Conservation (phyloP, 148 eudicot genomes). For the Rhododendron ferrugineum region DNA sequence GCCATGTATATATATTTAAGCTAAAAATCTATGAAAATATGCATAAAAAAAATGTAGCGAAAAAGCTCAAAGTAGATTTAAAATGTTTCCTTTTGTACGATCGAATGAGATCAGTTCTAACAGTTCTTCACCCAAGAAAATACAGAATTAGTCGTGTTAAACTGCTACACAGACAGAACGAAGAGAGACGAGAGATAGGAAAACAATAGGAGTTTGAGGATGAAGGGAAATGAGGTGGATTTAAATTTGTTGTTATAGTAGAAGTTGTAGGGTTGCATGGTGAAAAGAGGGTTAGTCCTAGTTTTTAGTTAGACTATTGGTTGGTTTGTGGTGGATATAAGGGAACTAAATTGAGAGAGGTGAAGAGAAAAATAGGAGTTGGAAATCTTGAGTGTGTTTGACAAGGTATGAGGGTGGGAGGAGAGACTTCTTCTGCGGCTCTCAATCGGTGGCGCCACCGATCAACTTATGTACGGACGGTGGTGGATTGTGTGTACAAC, state of each 20-base stretch:
- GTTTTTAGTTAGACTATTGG: constrained; percentile 66
- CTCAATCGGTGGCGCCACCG: constrained; percentile 9
- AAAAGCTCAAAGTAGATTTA: background rate
- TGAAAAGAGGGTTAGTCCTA: constrained; percentile 51
- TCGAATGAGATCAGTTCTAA: background rate
- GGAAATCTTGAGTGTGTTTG: constrained; percentile 44
- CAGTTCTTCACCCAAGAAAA: background rate
- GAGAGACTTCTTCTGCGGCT: constrained; percentile 37
- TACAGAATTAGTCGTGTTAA: background rate
- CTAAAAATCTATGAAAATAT: background rate
- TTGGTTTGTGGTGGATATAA: constrained; percentile 12
- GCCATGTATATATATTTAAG: constrained; percentile 34
- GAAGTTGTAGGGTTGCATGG: constrained; percentile 46
- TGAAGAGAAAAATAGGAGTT: constrained; percentile 29
- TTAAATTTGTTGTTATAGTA: constrained; percentile 35
- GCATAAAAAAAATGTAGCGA: background rate
- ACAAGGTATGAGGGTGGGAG: constrained; percentile 38
- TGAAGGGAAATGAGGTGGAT: constrained; percentile 17
- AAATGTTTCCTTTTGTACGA: background rate
- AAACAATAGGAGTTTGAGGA: background rate
- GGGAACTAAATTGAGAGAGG: constrained; percentile 8
- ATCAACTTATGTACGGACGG: background rate
- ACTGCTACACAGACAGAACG: background rate
- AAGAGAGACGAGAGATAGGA: background rate
- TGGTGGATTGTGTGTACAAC: background rate